Base-by-base conservation (phyloP, 192 early-diverging fungal species). In the Podila epigama region DNA sequence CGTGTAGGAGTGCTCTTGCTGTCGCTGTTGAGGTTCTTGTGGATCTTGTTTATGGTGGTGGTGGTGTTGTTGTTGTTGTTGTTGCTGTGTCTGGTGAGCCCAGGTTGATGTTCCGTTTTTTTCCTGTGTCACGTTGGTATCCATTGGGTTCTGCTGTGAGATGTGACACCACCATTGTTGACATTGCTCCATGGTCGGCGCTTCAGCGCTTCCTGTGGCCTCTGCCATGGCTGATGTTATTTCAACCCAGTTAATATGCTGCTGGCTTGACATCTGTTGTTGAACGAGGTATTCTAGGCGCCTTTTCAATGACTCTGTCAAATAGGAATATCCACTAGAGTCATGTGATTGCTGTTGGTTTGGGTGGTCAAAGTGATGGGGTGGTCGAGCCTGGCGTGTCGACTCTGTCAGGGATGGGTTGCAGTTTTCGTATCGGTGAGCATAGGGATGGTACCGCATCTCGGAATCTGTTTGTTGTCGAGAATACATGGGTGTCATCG, bases 81-180 rank as follows among this genome's bases (percentile, higher is more conserved):
- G n/a, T n/a, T n/a, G n/a, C n/a, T n/a, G n/a, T n/a, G n/a, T n/a
- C n/a, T n/a, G n/a, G n/a, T n/a, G n/a, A n/a, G n/a, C n/a, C n/a
- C n/a, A n/a, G n/a, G n/a, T n/a, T n/a, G n/a, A n/a, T n/a, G n/a
- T n/a, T n/a, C n/a, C n/a, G n/a, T n/a, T n/a, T n/a, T n/a, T n/a
- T n/a, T n/a, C n/a, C n/a, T n/a, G n/a, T n/a, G n/a, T n/a, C n/a
- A n/a, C n/a, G n/a, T n/a, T n/a, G n/a, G n/a, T n/a, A n/a, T n/a
- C n/a, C n/a, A n/a, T n/a, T n/a, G n/a, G 62, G 0, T 60, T 28
- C 27, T 64, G 15, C 3, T 72, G 70, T 4, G 70, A 60, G 25
- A 72, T 72, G 1, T 65, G 40, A 28, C 66, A 72, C 70, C 70
- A 72, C n/a, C 70, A 63, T 15, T 63, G 70, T 34, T 72, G 64